A percentile compares a stretch with the other conserved stretches of the same genome.
Conservation (phyloP, 2,329 filamentous ascomycete species). For the Alternaria burnsii region DNA sequence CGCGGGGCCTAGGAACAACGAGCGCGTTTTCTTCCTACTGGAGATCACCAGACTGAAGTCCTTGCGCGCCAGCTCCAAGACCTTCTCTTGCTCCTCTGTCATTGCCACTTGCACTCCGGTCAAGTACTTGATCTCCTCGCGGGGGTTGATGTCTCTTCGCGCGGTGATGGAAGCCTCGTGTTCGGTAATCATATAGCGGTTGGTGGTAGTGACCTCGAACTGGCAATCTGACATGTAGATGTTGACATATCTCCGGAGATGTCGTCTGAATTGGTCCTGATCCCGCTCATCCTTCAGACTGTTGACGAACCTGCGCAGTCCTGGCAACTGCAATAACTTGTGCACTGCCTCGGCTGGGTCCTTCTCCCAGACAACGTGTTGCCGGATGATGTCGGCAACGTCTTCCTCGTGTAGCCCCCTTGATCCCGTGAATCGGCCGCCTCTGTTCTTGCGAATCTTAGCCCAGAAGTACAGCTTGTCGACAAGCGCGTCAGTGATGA, state of each 20-base stretch:
- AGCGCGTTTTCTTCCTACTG: slow-evolving; percentile 87
- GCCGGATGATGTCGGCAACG: slow-evolving; percentile 66
- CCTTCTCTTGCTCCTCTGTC: slow-evolving; percentile 86
- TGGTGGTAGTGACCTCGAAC: slow-evolving; percentile 92
- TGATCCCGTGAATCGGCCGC: slow-evolving; percentile 81
- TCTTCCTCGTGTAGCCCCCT: slow-evolving; percentile 77
- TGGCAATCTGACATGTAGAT: slow-evolving; percentile 94
- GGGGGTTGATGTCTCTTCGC: slow-evolving; percentile 77
- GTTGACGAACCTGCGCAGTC: slow-evolving; percentile 74
- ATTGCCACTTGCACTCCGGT: slow-evolving; percentile 91
- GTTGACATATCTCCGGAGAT: slow-evolving; percentile 88
- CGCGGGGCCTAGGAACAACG: slow-evolving; percentile 91
- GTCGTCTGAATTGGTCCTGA: slow-evolving; percentile 83
- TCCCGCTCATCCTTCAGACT: slow-evolving; percentile 77
- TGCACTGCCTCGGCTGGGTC: slow-evolving; percentile 75
- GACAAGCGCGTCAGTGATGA: slow-evolving; percentile 91
- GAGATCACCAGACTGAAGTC: slow-evolving; percentile 98
- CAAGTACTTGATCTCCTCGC: slow-evolving; percentile 89
- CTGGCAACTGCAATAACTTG: slow-evolving; percentile 75
- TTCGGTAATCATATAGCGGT: slow-evolving; percentile 90
- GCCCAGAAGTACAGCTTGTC: slow-evolving; percentile 98
- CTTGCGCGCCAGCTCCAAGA: slow-evolving; percentile 80
- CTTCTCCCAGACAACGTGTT: slow-evolving; percentile 76
- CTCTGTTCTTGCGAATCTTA: slow-evolving; percentile 90
- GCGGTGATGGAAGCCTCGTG: slow-evolving; percentile 91